Conservation (phyloP, 2,329 filamentous ascomycete genomes). For the Colletotrichum higginsianum region DNA sequence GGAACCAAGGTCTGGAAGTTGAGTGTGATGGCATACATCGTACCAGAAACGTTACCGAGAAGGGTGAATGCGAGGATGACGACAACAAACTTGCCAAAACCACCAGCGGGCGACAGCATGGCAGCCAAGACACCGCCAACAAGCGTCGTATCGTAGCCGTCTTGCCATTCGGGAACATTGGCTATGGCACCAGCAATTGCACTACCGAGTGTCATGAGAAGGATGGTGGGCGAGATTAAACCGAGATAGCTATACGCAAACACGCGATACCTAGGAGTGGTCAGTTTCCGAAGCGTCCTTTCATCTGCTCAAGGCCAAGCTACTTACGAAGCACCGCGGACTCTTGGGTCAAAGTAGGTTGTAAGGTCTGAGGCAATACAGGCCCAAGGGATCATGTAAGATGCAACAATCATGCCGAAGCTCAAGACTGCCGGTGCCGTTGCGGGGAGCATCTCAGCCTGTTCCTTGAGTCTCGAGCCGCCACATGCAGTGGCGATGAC, state of each 20-base stretch:
- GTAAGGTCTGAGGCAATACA: conserved; percentile 72
- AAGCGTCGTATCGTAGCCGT: conserved; percentile 66
- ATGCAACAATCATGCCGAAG: conserved; percentile 74
- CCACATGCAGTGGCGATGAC: conserved; percentile 69
- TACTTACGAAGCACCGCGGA: conserved; percentile 59
- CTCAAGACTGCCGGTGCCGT: conserved; percentile 64
- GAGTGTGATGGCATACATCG: conserved; percentile 74
- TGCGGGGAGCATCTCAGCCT: conserved; percentile 56
- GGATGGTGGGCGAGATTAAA: conserved; percentile 67
- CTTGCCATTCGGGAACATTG: conserved; percentile 67
- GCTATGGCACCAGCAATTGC: conserved; percentile 74
- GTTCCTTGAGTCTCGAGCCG: conserved; percentile 63
- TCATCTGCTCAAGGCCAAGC: background rate
- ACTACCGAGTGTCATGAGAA: conserved; percentile 74
- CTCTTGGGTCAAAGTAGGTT: conserved; percentile 71
- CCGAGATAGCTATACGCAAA: conserved; percentile 72
- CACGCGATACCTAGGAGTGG: conserved; percentile 54
- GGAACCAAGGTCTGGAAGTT: conserved; percentile 76
- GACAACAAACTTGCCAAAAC: conserved; percentile 74
- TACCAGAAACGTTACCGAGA: conserved; percentile 72
- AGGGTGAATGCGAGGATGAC: conserved; percentile 71
- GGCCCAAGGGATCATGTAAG: conserved; percentile 75
- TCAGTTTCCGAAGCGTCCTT: background rate
- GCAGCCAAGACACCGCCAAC: conserved; percentile 72
- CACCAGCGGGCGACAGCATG: conserved; percentile 70